Percentiles rank a stretch among this genome's conserved stretches.
Conservation (phyloP, 805 yeast species). For the Saccharomyces paradoxus region DNA sequence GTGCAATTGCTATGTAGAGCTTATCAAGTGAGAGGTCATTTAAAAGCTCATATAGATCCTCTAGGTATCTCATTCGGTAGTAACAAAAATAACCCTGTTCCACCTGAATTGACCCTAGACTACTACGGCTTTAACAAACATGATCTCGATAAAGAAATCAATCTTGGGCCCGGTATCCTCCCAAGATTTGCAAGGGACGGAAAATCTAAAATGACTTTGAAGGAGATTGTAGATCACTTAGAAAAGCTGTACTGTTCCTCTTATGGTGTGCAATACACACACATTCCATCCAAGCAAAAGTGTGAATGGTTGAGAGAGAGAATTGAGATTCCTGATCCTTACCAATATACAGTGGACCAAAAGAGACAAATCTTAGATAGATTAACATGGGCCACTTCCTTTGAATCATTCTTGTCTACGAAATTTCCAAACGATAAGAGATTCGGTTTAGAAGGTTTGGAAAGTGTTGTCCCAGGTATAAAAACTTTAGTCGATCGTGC, state of each 20-base stretch:
- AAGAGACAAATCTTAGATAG: slow-evolving; percentile 95
- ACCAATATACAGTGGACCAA: slow-evolving; percentile 73
- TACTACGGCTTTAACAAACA: slow-evolving; percentile 85
- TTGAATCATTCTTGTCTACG: slow-evolving; percentile 85
- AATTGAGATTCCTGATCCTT: slow-evolving; percentile 86
- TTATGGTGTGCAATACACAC: slow-evolving; percentile 93
- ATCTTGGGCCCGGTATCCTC: slow-evolving; percentile 94
- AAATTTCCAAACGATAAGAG: slow-evolving; percentile 98
- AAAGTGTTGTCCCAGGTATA: slow-evolving; percentile 92
- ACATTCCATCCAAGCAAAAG: slow-evolving; percentile 87
- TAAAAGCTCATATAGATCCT: slow-evolving; percentile 94
- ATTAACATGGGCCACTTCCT: slow-evolving; percentile 90
- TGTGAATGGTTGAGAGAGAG: slow-evolving; percentile 99
- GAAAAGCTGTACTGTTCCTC: slow-evolving; percentile 80
- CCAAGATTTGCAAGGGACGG: slow-evolving; percentile 75
- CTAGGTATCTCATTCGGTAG: slow-evolving; percentile 81
- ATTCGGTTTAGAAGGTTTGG: slow-evolving; percentile 98
- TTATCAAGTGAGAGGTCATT: slow-evolving; percentile 97
- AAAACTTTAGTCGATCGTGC: slow-evolving; percentile 90
- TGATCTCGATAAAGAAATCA: slow-evolving; percentile 75
- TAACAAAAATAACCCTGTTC: slow-evolving; percentile 43
- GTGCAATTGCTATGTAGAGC: slow-evolving; percentile 96
- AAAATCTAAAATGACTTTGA: slow-evolving; percentile 55
- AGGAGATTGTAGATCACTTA: slow-evolving; percentile 69
- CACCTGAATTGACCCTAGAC: slow-evolving; percentile 84